A percentile compares a stretch with the other conserved stretches of the same genome.
These are phyloP conservation scores for Monilinia vaccinii-corymbosi DNA, from an alignment of 2,329 filamentous ascomycete genomes.

Conservation along the genomic window DNA sequence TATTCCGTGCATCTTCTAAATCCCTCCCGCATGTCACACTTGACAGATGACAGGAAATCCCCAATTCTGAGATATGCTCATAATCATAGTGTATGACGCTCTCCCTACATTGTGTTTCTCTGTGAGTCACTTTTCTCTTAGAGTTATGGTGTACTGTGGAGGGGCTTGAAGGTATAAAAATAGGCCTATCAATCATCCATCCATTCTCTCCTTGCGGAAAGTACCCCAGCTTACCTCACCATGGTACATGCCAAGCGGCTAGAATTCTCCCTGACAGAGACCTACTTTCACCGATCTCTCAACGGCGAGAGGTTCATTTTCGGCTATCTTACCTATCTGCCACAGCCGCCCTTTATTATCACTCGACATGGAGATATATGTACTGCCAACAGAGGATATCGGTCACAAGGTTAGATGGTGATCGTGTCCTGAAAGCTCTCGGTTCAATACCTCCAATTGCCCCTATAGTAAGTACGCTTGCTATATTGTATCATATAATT, in stretches of 20 bases:
- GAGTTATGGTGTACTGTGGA: not conserved
- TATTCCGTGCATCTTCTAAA: not conserved
- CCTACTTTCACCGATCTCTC: not conserved
- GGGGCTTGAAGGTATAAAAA: not conserved
- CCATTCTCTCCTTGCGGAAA: not conserved
- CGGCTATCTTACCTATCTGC: not conserved
- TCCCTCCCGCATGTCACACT: not conserved
- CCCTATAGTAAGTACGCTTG: too few relatives aligned
- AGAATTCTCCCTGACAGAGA: not conserved
- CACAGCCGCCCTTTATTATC: not conserved
- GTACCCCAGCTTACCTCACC: not conserved
- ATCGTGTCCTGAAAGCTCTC: too few relatives aligned
- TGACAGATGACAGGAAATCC: too few relatives aligned
- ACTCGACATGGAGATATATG: too few relatives aligned
- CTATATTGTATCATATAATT: too few relatives aligned
- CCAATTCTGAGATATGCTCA: too few relatives aligned
- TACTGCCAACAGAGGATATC: too few relatives aligned
- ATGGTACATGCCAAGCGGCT: not conserved
- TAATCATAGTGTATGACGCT: not conserved
- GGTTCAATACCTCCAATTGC: too few relatives aligned
- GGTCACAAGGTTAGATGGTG: too few relatives aligned
- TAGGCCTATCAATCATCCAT: not conserved
- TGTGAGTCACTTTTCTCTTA: not conserved
- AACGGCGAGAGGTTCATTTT: not conserved
- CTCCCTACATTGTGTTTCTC: not conserved